A percentile compares a stretch with the other conserved stretches of the same genome.
These are phyloP conservation scores for Silene vulgaris DNA, from an alignment of 179 eudicot species.

Conservation along the genomic window DNA sequence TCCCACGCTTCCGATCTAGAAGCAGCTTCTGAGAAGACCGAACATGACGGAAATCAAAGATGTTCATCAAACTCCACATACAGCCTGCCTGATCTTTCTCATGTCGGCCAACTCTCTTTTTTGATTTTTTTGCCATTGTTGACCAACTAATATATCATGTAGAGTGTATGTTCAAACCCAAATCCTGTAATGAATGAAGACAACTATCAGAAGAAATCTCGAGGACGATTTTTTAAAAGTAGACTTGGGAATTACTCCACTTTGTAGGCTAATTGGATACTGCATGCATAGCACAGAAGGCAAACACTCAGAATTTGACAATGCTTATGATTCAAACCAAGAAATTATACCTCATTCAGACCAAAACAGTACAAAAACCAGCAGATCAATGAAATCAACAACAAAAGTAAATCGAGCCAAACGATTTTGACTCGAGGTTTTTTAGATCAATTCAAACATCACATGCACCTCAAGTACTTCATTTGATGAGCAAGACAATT, in stretches of 20 bases:
- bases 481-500: neutral
- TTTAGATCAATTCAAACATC: neutral
- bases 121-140: conserved; percentile 58
- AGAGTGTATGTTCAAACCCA: conserved; percentile 12
- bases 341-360: neutral
- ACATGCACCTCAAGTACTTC: conserved; percentile 6
- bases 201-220: conserved; percentile 9
- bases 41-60: conserved; percentile 65
- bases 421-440: neutral
- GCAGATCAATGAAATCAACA: neutral
- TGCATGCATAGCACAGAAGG: neutral
- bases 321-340: neutral
- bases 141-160: conserved; percentile 11
- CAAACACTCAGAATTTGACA: neutral
- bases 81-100: conserved; percentile 62
- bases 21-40: conserved; percentile 48
- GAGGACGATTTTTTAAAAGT: neutral
- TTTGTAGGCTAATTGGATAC: neutral
- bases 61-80: conserved; percentile 66
- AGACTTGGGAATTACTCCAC: neutral
- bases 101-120: conserved; percentile 32
- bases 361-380: neutral
- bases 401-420: neutral
- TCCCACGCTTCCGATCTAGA: conserved; percentile 47
- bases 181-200: neutral